These are phyloP conservation scores for Panicum virgatum DNA, from an alignment of 202 grass and related monocot genomes.

Conservation along the genomic window DNA sequence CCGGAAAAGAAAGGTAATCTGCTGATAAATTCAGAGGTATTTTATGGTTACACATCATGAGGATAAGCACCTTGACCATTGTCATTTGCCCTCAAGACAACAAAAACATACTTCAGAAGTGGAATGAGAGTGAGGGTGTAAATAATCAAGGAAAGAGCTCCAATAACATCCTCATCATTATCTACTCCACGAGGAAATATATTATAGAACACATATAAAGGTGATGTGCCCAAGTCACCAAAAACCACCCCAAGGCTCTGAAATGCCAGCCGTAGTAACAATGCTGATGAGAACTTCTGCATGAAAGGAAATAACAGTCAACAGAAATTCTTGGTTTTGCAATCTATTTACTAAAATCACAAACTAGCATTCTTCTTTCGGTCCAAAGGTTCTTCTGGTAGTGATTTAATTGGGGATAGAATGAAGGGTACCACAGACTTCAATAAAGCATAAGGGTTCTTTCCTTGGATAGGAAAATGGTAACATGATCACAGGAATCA, in stretches of 20 bases:
- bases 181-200: conserved; percentile 77
- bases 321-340: conserved; percentile 21
- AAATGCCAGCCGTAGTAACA: conserved; percentile 82
- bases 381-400: not conserved
- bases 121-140: conserved; percentile 94
- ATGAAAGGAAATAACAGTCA: conserved; percentile 36
- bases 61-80: conserved; percentile 85
- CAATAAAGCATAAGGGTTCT: not conserved
- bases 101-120: conserved; percentile 92
- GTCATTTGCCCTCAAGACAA: conserved; percentile 88
- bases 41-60: not conserved
- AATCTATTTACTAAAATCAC: not conserved
- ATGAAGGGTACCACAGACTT: not conserved
- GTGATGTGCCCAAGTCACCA: conserved; percentile 92
- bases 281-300: conserved; percentile 82
- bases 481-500: conserved; percentile 5
- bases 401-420: not conserved
- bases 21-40: not conserved
- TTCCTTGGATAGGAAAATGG: not conserved
- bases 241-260: conserved; percentile 97
- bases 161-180: conserved; percentile 76
- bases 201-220: conserved; percentile 94
- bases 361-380: not conserved
- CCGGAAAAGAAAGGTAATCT: not conserved
- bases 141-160: conserved; percentile 96